Percentiles rank a stretch among this genome's conserved stretches.
phyloP scores from a whole-genome alignment of 495 filamentous ascomycete species.

The Gamarada debralockiae region DNA sequence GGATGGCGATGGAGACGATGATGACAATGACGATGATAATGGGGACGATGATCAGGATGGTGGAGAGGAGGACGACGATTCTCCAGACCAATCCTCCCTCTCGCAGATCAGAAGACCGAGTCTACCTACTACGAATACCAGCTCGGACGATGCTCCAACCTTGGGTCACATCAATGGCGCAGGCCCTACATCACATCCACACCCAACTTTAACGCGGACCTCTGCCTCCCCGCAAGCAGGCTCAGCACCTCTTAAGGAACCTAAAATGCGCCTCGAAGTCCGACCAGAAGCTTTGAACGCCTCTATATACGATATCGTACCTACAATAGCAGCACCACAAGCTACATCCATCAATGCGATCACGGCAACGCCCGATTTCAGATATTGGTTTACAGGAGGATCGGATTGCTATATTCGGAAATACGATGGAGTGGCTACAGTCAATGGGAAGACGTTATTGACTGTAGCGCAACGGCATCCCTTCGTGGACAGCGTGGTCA shows the following conservation, averaged over 20 bases:
- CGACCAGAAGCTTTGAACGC: constrained; percentile 80
- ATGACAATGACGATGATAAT: constrained; percentile 59
- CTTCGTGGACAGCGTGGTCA: constrained; percentile 95
- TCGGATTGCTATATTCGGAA: constrained; percentile 93
- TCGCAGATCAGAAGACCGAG: constrained; percentile 37
- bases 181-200: constrained; percentile 24
- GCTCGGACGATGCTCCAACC: constrained; percentile 21
- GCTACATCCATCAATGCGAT: constrained; percentile 94
- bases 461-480: constrained; percentile 96
- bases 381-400: constrained; percentile 92
- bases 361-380: constrained; percentile 87
- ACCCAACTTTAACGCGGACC: constrained; percentile 32
- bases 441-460: constrained; percentile 88
- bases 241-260: constrained; percentile 33
- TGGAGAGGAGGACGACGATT: constrained; percentile 54
- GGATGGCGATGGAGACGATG: constrained; percentile 61
- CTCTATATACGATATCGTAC: constrained; percentile 89
- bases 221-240: constrained; percentile 47
- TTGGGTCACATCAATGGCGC: constrained; percentile 14
- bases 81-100: constrained; percentile 51
- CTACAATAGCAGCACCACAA: constrained; percentile 94
- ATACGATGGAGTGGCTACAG: constrained; percentile 92
- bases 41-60: constrained; percentile 55
- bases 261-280: constrained; percentile 56
- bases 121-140: constrained; percentile 37